Evolutionary conservation across 345 rosid species (phyloP).

Genomic region (Reutealis trisperma): DNA sequence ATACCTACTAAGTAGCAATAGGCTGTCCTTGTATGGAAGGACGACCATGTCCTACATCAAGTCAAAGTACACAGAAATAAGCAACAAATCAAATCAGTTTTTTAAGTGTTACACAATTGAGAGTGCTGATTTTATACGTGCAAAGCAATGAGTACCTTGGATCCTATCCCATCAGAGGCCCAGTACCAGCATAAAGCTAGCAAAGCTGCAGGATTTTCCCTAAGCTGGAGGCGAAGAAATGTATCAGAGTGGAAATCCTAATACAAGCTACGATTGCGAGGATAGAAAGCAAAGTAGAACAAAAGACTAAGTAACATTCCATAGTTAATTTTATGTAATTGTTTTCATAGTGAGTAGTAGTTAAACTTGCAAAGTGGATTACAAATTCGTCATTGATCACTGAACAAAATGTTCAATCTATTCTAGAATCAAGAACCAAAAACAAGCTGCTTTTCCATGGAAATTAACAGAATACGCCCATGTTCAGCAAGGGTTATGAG

Average conservation of each 20-base stretch:
- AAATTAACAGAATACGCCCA: not conserved
- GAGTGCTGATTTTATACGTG: conserved; percentile 7
- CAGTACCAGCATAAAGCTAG: conserved; percentile 96
- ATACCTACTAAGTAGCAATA: conserved; percentile 87
- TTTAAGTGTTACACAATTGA: conserved; percentile 10
- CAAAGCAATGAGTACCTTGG: conserved; percentile 60
- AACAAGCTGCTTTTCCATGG: no score
- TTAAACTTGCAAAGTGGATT: not conserved
- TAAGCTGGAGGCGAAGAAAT: conserved; percentile 52
- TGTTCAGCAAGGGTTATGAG: not conserved
- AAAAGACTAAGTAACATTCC: not conserved
- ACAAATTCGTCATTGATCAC: not conserved
- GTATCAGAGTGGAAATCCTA: conserved; percentile 2
- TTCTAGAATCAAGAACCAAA: not conserved
- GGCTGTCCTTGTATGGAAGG: conserved; percentile 98
- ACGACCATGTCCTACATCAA: conserved; percentile 91
- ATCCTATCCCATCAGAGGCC: conserved; percentile 90
- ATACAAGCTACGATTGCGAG: not conserved
- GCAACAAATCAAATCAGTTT: not conserved
- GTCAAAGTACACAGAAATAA: conserved; percentile 11
- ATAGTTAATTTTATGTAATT: not conserved
- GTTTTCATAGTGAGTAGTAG: not conserved
- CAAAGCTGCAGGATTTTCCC: conserved; percentile 90
- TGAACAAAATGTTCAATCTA: not conserved
- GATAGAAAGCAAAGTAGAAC: not conserved